Evolutionary conservation across 2,329 filamentous ascomycete genomes (phyloP).

Genomic region (Aspergillus brasiliensis): DNA sequence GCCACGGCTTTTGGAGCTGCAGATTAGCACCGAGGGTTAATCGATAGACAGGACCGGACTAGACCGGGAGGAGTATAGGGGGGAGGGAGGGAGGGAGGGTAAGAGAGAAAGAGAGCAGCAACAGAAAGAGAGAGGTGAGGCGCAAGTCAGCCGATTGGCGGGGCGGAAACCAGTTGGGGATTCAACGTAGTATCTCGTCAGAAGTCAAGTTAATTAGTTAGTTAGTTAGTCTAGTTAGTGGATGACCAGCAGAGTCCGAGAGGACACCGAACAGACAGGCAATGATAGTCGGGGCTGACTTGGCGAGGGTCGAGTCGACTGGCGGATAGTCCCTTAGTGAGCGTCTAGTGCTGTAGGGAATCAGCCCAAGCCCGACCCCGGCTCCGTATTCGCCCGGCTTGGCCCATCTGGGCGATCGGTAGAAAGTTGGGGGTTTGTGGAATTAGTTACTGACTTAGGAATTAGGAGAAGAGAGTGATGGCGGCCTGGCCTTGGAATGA

Average conservation of each 20-base stretch:
- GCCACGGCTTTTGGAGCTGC: neutral
- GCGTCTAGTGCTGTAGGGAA: neutral
- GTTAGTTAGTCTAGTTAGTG: too few species aligned
- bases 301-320: neutral
- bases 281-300: neutral
- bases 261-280: neutral
- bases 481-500: too few species aligned
- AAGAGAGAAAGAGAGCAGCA: too few species aligned
- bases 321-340: too few species aligned
- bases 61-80: neutral
- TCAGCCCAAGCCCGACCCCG: neutral
- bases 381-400: constrained; percentile 10
- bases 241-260: neutral
- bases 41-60: neutral
- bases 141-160: constrained; percentile 8
- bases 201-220: too few species aligned
- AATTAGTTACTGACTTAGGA: too few species aligned
- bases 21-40: neutral
- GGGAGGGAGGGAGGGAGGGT: neutral
- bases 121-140: neutral
- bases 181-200: too few species aligned
- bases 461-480: neutral
- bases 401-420: neutral
- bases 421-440: neutral
- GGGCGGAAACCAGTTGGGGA: neutral